Base-by-base conservation (phyloP, 192 early-diverging fungal species). In the Gigaspora rosea region DNA sequence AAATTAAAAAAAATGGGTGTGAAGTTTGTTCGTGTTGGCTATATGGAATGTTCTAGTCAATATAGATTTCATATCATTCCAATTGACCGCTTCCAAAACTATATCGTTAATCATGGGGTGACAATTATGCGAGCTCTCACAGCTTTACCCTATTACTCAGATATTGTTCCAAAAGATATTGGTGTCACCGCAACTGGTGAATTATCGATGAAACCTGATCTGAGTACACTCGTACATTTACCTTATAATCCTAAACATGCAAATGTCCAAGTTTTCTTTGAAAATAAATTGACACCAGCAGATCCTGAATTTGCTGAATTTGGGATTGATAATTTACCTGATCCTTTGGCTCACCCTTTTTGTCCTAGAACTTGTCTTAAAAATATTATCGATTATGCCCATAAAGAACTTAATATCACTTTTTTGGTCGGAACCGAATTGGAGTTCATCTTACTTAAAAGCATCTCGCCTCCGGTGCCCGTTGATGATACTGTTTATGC, bases 201-300 rank as follows among this genome's bases (percentile, higher is more conserved):
- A 69, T 2, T 67, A 8, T 69, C 68, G 8, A 18, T 77, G n/a
- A 58, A 57, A 47, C 75, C 75, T n/a, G 75, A 77, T 27, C 48
- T 69, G 1, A 77, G 54, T 41, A 77, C 75, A n/a, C 16, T 77
- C 11, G 32, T 8, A 27, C 48, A 50, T 47, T 47, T 69, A 36
- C 48, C 59, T 36, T 69, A 69, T 69, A n/a, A 18, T 73, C 75
- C 75, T 49, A 16, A 67, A 20, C 75, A 77, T 65, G 48, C 48
- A 62, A 2, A 22, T 11, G 56, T 46, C 7, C 54, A 61, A 41
- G 9, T 20, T 11, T 74, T 62, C 11, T 52, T 62, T 11, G 58
- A 58, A 61, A 50, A 74, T 48, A 74, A 74, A 74, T 15, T 12
- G 11, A 48, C 54, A 41, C 48, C 67, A 11, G 35, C 20, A 46